Evolutionary conservation across 2,329 filamentous ascomycete genomes (phyloP).

Genomic region (Talaromyces sp.): DNA sequence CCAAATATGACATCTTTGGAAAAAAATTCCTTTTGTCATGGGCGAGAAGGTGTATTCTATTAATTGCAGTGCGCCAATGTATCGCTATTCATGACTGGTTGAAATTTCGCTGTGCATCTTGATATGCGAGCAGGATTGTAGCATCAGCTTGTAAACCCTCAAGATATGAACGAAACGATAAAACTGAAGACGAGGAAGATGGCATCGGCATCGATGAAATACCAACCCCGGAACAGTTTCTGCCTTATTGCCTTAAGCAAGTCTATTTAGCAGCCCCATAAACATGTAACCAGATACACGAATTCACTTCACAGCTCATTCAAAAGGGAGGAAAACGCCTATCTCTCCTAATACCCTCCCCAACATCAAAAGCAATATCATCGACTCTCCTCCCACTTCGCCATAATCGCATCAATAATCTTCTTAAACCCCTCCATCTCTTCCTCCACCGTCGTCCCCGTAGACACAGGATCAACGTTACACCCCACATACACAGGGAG

Average conservation of each 20-base stretch:
- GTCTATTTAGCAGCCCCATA: neutral
- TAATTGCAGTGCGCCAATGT: neutral
- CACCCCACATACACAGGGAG: slow-evolving; percentile 87
- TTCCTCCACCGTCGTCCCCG: slow-evolving; percentile 82
- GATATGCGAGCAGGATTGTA: neutral
- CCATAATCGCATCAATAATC: slow-evolving; percentile 67
- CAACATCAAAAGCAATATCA: neutral
- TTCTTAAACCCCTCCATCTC: slow-evolving; percentile 84
- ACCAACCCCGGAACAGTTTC: neutral
- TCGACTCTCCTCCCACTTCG: slow-evolving; percentile 37
- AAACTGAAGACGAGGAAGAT: neutral
- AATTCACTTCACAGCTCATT: neutral
- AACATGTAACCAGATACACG: neutral
- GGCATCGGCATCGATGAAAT: neutral
- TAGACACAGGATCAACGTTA: slow-evolving; percentile 72
- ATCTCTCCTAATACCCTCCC: neutral
- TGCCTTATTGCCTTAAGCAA: neutral
- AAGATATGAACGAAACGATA: too few relatives aligned
- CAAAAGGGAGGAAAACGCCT: neutral
- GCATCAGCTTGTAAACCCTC: neutral
- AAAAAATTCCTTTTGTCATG: too few relatives aligned
- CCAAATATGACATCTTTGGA: too few relatives aligned
- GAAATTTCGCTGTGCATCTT: neutral
- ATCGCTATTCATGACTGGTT: too few relatives aligned
- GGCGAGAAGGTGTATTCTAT: too few relatives aligned